Base-by-base conservation (phyloP, 768 basidiomycete species). In the Sutorius australiensis region DNA sequence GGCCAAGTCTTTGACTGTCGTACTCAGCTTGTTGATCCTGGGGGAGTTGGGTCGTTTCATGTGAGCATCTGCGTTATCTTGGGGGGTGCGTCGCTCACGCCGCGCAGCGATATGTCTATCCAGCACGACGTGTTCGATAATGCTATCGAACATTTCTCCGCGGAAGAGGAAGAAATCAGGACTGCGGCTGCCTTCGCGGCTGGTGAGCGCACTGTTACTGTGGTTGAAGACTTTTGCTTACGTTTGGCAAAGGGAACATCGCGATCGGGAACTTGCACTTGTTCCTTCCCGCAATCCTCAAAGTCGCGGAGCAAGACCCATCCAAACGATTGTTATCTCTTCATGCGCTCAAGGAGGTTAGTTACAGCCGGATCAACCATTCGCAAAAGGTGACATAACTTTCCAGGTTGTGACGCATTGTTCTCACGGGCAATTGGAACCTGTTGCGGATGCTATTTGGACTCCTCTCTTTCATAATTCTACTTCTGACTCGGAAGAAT, bases 101-200 rank as follows among this genome's bases (percentile, higher is more conserved):
- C 56, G 55, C 30, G 33, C 50, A 98, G 95, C 58, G 95, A 98
- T 62, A 87, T 98, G 82, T 83, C 87, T 1, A 77, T 77, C 27
- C 87, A 94, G 64, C 73, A 78, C 34, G 86, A 89, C n/a, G 77
- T 92, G 19, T 98, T 98, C 71, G 72, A 76, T 30, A 77, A 80
- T 48, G 78, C 86, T 0, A 82, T 97, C 38, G 80, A 86, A 12
- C 81, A 83, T 54, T 95, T 97, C 66, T 72, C 78, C 3, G 77
- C 83, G 1, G 85, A 89, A 34, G 82, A 88, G 53, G 95, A 98
- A 66, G 92, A 95, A 40, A 78, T 92, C 13, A 80, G 93, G 41
- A 82, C 89, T 32, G 92, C 95, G 33, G 95, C 95, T 33, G 92
- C 97, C 0, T 98, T 98, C 62, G 92, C 97, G 46, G 90, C 90